Evolutionary conservation across 208 protist species (phyloP).

Genomic region (Trypanosoma scelopori): DNA sequence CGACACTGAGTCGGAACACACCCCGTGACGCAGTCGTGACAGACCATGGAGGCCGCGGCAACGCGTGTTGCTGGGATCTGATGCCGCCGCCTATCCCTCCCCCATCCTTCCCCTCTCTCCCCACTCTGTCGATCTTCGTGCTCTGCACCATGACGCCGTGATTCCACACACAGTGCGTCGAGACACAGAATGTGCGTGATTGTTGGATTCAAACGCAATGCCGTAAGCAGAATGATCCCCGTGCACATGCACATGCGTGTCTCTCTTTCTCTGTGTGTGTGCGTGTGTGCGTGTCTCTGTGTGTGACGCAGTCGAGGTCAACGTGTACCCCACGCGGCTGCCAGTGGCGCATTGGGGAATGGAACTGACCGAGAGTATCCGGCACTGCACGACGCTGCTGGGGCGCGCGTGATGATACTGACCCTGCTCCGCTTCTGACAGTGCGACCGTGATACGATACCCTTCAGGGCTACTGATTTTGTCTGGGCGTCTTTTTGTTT

Average conservation of each 20-base stretch:
- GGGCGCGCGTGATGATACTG: slow-evolving; percentile 3
- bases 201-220: slow-evolving; percentile 44
- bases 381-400: neutral
- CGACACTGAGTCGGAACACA: slow-evolving; percentile 34
- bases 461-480: slow-evolving; percentile 28
- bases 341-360: slow-evolving; percentile 35
- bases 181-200: slow-evolving; percentile 29
- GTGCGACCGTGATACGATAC: slow-evolving; percentile 21
- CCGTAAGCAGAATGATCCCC: slow-evolving; percentile 47
- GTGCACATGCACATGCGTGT: neutral
- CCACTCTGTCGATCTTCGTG: neutral
- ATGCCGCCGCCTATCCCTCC: neutral
- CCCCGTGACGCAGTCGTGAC: slow-evolving; percentile 26
- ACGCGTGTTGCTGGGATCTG: slow-evolving; percentile 13
- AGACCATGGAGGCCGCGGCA: slow-evolving; percentile 24
- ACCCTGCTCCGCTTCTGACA: slow-evolving; percentile 17
- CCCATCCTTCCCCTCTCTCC: neutral
- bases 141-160: neutral
- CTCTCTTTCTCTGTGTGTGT: slow-evolving; percentile 3
- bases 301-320: slow-evolving; percentile 17
- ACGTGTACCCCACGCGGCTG: slow-evolving; percentile 34
- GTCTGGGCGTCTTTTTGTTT: neutral
- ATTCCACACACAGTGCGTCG: slow-evolving; percentile 34
- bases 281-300: no score
- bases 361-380: slow-evolving; percentile 32